Evolutionary conservation across 345 rosid genomes (phyloP), one percentile per base, ranked within the genome.

Genomic region (Camelina neglecta): DNA sequence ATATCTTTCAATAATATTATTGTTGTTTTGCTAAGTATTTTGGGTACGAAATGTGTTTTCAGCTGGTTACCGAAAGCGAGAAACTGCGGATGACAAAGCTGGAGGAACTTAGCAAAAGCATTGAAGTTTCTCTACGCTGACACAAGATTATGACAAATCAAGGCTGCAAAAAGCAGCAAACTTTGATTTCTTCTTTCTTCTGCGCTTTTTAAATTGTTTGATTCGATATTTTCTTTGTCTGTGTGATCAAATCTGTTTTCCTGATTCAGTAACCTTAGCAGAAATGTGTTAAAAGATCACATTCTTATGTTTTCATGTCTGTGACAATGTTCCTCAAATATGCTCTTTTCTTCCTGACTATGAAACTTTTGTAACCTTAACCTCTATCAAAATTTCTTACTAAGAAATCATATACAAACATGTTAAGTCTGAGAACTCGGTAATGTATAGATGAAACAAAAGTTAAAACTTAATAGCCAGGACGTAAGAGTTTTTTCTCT

Each of bases 61-160:
- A 92, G 99, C 76, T 95, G 84, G 92, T 83, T 65, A 69, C 81
- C 8, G 96, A 95, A 82, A 95, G 99, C 49, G 99, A 95, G 86
- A 89, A 55, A 39, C 33, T 81, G 44, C 83, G 99, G 79, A 81
- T 89, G 93, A 82, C 84, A 87, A 95, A 95, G 81, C 93, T 94
- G 41, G 98, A 92, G 48, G 96, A 92, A 74, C 85, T 94, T 83
- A 92, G 86, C 90, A 89, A 80, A 81, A 86, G 76, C 42, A 78
- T 88, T 11, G 96, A 92, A 60, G 58, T 60, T 31, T 78, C 73
- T 2, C 36, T 60, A 65, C 69, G 41, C 63, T 78, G 44, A 77
- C 68, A 31, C 57, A 65, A 53, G 64, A 72, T 65, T 35, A 18
- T n/a, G 7, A 36, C 29, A 29, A 26, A 4, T 54, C n/a, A 41